Base-by-base conservation (phyloP, 169 alveolate species). In the Toxoplasma gondii region DNA sequence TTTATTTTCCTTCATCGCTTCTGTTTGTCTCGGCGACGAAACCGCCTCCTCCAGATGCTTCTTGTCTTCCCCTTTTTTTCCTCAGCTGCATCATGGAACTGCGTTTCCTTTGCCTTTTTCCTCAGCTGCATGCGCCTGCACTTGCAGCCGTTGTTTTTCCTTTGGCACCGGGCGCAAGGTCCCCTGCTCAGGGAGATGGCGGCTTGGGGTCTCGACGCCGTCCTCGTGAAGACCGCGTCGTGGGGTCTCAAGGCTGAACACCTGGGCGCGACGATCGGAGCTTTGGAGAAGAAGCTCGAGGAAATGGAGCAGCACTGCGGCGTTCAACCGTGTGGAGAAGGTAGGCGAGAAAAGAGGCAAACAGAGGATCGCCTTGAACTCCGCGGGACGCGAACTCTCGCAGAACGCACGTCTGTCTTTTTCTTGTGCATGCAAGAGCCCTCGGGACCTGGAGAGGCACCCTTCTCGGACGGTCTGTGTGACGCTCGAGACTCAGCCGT, bases 261-360 rank as follows among this genome's bases (percentile, higher is more conserved):
- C 95, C 97, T 99, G 81, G 99, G 99, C 78, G 97, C 97, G 96
- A 92, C 97, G 31, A 96, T 99, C 91, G 53, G 92, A 38, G 97
- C 96, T 39, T 86, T 92, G 49, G 29, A n/a, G 58, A 90, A 88
- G 39, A 84, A 84, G n/a, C 87, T 94, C 43, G 81, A 34, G 54
- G 31, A 70, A 31, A 88, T 94, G 87, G 92, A 97, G 93, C 96
- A 96, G 64, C 95, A 98, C 94, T 98, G 94, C 95, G 99, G 99
- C 69, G 98, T 99, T 93, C 99, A 98, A 96, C 98, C 98, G 44
- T 99, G 99, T 95, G 99, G 99, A 34, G 99, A 99, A 97, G 99
- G 95, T 93, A 74, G 39, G 92, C 67, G 1, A 5, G 43, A 31
- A 1, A 44, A 1, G 17, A 24, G 45, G 39, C 44, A 24, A 69